Conservation (phyloP, 169 alveolate genomes). For the Plasmodium chabaudi region DNA sequence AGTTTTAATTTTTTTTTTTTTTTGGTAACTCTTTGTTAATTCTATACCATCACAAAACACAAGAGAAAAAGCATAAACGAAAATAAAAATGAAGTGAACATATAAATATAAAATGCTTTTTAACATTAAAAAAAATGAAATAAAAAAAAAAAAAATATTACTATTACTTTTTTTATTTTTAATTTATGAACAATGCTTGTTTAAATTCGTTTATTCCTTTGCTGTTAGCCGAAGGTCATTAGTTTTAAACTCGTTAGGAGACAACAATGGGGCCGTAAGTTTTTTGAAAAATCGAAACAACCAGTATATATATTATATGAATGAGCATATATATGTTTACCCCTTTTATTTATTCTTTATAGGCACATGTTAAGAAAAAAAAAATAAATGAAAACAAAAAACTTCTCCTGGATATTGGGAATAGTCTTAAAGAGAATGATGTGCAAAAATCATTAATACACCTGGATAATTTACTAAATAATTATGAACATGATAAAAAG, state of each 20-base stretch:
- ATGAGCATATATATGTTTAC: background rate
- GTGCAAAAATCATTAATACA: constrained; percentile 16
- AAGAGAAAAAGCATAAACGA: background rate
- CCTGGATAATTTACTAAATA: constrained; percentile 14
- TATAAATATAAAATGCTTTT: constrained; percentile 29
- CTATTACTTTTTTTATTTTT: constrained; percentile 1
- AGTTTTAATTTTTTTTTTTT: background rate
- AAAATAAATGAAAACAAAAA: constrained; percentile 24
- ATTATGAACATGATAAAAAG: constrained; percentile 13
- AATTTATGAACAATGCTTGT: constrained; percentile 3
- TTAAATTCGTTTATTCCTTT: constrained; percentile 15
- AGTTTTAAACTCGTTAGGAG: constrained; percentile 3
- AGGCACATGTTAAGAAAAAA: constrained; percentile 6
- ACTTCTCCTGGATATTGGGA: constrained; percentile 57
- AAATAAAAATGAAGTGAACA: constrained; percentile 3
- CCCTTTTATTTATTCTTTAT: background rate
- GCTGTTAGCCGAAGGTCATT: constrained; percentile 9
- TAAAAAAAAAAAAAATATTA: constrained; percentile 5
- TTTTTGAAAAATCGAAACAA: background rate
- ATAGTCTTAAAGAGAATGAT: constrained; percentile 50
- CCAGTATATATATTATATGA: no score
- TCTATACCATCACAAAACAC: background rate
- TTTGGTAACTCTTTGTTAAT: background rate
- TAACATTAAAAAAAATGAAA: constrained; percentile 1
- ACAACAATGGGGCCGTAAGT: background rate